Percentiles rank a stretch among this genome's conserved stretches.
Evolutionary conservation across 164 flowering plant species (phyloP).

Genomic region (Dillenia turbinata): DNA sequence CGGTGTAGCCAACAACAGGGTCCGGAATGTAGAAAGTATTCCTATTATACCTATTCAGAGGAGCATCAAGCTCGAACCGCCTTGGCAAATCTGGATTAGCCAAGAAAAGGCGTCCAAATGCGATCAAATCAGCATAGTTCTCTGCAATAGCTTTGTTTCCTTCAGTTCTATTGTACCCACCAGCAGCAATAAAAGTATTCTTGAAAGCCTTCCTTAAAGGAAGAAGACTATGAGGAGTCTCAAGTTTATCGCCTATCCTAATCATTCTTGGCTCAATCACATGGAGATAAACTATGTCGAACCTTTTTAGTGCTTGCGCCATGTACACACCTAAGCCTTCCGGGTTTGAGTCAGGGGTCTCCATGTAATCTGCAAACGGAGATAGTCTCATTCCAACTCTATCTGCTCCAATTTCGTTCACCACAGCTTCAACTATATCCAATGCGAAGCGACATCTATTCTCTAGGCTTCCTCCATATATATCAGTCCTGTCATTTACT

Average conservation of each 20-base stretch:
- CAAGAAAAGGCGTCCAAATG: constrained; percentile 31
- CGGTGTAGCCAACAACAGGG: constrained; percentile 36
- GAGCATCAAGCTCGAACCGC: constrained; percentile 31
- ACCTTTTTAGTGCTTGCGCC: constrained; percentile 41
- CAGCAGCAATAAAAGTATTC: constrained; percentile 38
- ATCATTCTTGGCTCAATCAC: constrained; percentile 55
- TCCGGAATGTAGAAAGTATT: constrained; percentile 32
- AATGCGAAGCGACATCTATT: constrained; percentile 49
- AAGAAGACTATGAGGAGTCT: constrained; percentile 27
- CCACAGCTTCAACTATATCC: constrained; percentile 49
- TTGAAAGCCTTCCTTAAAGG: constrained; percentile 48
- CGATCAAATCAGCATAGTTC: constrained; percentile 27
- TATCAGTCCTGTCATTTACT: constrained; percentile 50
- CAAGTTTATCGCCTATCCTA: constrained; percentile 11
- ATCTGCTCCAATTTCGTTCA: constrained; percentile 50
- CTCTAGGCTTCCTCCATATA: constrained; percentile 55
- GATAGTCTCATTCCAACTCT: constrained; percentile 58
- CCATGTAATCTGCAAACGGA: constrained; percentile 36
- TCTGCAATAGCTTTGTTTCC: constrained; percentile 34
- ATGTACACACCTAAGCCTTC: constrained; percentile 45
- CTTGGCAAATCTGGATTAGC: constrained; percentile 42
- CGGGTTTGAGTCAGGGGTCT: constrained; percentile 50
- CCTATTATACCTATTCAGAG: constrained; percentile 30
- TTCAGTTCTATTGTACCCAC: constrained; percentile 44
- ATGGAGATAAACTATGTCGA: constrained; percentile 39